phyloP scores from a whole-genome alignment of 129 eudicot genomes.

The Escallonia rubra region DNA sequence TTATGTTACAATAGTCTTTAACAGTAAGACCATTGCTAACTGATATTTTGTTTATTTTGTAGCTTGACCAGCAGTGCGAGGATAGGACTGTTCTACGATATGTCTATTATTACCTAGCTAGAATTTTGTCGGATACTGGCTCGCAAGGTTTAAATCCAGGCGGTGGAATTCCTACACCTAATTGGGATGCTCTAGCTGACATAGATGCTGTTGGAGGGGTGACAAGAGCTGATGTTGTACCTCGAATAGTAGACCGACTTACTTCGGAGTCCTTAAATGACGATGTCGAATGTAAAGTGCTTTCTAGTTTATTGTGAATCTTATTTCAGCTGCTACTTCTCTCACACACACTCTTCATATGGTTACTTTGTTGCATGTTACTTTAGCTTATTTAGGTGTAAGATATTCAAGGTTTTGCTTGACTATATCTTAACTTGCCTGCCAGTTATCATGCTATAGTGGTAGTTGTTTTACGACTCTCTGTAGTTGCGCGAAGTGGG shows the following conservation, averaged over 20 bases:
- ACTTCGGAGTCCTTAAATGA: slow-evolving; percentile 73
- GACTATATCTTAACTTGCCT: neutral
- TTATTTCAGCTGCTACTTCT: neutral
- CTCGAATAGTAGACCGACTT: slow-evolving; percentile 78
- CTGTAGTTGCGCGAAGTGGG: too few relatives aligned
- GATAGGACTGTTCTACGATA: slow-evolving; percentile 89
- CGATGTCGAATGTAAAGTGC: slow-evolving; percentile 74
- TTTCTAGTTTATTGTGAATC: slow-evolving; percentile 5
- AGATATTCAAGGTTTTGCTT: neutral
- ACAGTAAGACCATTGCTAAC: neutral
- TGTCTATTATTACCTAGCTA: slow-evolving; percentile 93
- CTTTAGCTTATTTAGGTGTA: neutral
- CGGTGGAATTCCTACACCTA: slow-evolving; percentile 99
- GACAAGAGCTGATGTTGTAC: slow-evolving; percentile 97
- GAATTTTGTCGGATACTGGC: slow-evolving; percentile 93
- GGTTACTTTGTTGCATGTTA: neutral
- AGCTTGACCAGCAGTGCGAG: slow-evolving; percentile 99
- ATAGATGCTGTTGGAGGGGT: slow-evolving; percentile 98
- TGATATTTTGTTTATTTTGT: slow-evolving; percentile 16
- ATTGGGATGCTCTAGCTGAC: slow-evolving; percentile 99
- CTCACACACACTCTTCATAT: neutral
- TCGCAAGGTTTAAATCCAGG: slow-evolving; percentile 94
- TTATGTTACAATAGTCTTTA: neutral
- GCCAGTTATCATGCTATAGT: too few relatives aligned
- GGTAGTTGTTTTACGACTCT: too few relatives aligned